Evolutionary conservation across 192 early-diverging fungal species (phyloP).

Genomic region (Phycomyces blakesleeanus): DNA sequence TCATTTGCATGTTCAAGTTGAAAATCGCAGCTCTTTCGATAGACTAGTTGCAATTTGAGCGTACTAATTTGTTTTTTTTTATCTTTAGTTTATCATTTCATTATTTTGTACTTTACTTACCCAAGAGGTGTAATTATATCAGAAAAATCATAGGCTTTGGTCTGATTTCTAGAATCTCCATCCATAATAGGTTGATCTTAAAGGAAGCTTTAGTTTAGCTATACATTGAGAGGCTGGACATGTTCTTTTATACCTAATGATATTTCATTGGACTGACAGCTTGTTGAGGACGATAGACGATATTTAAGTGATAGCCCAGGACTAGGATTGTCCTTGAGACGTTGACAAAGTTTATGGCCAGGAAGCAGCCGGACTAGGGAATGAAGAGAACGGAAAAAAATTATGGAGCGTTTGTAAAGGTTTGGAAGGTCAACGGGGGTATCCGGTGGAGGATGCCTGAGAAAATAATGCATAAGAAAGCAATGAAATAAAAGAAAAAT

Average conservation of each 20-base stretch:
- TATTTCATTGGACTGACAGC: slow-evolving; percentile 57
- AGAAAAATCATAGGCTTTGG: slow-evolving; percentile 63
- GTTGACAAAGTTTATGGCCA: slow-evolving; percentile 53
- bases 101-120: slow-evolving; percentile 33
- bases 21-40: slow-evolving; percentile 74
- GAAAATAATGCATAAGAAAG: slow-evolving; percentile 1
- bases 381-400: slow-evolving; percentile 85
- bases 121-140: slow-evolving; percentile 67
- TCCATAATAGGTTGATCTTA: slow-evolving; percentile 61
- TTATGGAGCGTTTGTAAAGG: slow-evolving; percentile 89
- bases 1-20: slow-evolving; percentile 59
- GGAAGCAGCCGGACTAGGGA: slow-evolving; percentile 78
- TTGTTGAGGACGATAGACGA: slow-evolving; percentile 53
- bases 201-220: neutral
- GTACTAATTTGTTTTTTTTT: slow-evolving; percentile 38
- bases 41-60: slow-evolving; percentile 63
- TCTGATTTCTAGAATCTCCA: slow-evolving; percentile 48
- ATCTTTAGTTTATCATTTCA: neutral
- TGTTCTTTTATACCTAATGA: slow-evolving; percentile 55
- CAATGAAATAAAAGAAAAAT: neutral
- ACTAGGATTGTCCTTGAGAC: slow-evolving; percentile 42
- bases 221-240: neutral
- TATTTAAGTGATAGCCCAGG: slow-evolving; percentile 59
- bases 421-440: slow-evolving; percentile 72
- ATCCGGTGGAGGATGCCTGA: slow-evolving; percentile 46